Conservation (phyloP, 2,329 filamentous ascomycete genomes). For the Zelopaecilomyces penicillatus region DNA sequence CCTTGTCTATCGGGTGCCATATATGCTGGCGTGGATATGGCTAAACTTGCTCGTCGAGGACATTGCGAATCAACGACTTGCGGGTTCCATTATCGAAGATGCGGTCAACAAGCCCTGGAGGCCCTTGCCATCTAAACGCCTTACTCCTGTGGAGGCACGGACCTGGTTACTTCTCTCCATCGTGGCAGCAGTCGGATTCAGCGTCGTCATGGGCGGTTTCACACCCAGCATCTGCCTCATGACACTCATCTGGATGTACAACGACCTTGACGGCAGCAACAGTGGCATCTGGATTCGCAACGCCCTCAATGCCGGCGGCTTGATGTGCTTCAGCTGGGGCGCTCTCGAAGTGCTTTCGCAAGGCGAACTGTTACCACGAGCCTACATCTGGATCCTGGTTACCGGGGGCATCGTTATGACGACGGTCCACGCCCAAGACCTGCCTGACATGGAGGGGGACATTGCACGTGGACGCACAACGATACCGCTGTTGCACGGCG, state of each 20-base stretch:
- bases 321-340: slow-evolving; percentile 22
- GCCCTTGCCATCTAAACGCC: slow-evolving; percentile 15
- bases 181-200: slow-evolving; percentile 11
- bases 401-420: slow-evolving; percentile 16
- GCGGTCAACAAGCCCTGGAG: slow-evolving; percentile 24
- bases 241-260: slow-evolving; percentile 22
- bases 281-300: slow-evolving; percentile 17
- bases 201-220: slow-evolving; percentile 10
- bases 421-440: slow-evolving; percentile 21
- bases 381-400: slow-evolving; percentile 14
- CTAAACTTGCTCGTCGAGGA: slow-evolving; percentile 19
- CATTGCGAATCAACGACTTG: slow-evolving; percentile 20
- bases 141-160: slow-evolving; percentile 18
- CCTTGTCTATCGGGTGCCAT: slow-evolving; percentile 8
- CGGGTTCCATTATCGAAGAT: slow-evolving; percentile 18
- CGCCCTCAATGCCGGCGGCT: slow-evolving; percentile 17
- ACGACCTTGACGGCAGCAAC: slow-evolving; percentile 20
- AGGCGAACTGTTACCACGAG: slow-evolving; percentile 6
- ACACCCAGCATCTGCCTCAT: slow-evolving; percentile 15
- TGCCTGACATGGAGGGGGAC: slow-evolving; percentile 20
- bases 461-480: slow-evolving; percentile 17
- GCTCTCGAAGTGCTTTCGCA: slow-evolving; percentile 12
- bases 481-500: slow-evolving; percentile 18
- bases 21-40: slow-evolving; percentile 18
- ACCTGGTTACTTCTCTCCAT: slow-evolving; percentile 15